Evolutionary conservation across 2,329 filamentous ascomycete genomes (phyloP), one percentile per base, ranked within the genome.

Genomic region (Epichloe gansuensis): DNA sequence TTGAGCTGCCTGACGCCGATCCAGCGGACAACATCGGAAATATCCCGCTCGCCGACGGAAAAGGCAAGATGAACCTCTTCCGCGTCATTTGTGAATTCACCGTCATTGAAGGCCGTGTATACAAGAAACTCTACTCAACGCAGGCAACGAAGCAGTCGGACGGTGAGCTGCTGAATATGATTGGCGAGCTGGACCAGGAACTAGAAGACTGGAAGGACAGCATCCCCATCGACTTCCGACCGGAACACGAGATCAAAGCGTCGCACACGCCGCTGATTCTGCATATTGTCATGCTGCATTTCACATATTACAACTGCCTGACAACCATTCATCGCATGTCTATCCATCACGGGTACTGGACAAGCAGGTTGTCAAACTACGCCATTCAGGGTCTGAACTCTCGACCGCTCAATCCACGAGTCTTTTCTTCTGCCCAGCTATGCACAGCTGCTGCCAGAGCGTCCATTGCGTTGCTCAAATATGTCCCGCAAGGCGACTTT

Each of bases 241-340:
- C 93, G 0, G 93, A 97, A 67, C 84, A 96, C 65, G 91, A 96
- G 68, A 97, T 98, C 68, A 91, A 90, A 67, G 88, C 89, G 0
- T 86, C 86, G 0, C 89, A 96, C 66, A 94, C 90, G 0, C 91
- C 91, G 1, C 76, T 97, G n/a, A 91, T 97, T 21, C 75, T 98
- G 21, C 91, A 97, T 59, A 82, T 98, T 50, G 91, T 95, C 55
- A 88, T 95, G 66, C 73, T 98, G 54, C 93, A 98, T 67, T 94
- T 98, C 62, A 85, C 89, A 1, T 98, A 98, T 69, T 97, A 97
- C 73, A 98, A 98, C 67, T 96, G 91, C 62, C 72, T 98, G 50
- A 96, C 91, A 1, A 98, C 93, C 0, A 96, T 98, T 58, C 93
- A 98, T 67, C 88, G 93, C 50, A 98, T 97, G 93, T 95, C 89